Evolutionary conservation across 805 yeast genomes (phyloP), one percentile per base, ranked within the genome.

Genomic region (Pichia phayaonensis): DNA sequence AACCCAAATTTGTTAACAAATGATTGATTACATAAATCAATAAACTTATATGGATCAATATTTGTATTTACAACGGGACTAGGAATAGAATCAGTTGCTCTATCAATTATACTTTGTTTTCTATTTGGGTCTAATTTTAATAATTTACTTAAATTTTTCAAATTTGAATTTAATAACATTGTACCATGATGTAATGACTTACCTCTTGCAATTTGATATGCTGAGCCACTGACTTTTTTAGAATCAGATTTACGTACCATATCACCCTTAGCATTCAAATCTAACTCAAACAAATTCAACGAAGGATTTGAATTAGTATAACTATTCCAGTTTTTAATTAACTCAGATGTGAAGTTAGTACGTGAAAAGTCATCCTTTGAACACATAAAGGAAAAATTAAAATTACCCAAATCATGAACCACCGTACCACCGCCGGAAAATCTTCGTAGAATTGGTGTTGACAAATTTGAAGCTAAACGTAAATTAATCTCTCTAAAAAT

Each of bases 401-500:
- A 81, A 60, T 94, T 94, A 0, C 97, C 96, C 6, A 73, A 56
- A 65, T 92, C 99, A 64, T 94, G 99, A 12, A 90, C 96, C 1
- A 94, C 99, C 0, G 97, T 81, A 0, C 99, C 99, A 2, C 99
- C 99, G 0, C 99, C 99, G 10, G 94, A 83, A 45, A 77, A 71
- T 50, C 99, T 72, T 57, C 99, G 72, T 7, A 94, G 62, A 8
- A 90, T 61, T 0, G 95, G 92, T 24, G 87, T 73, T 3, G 70
- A 70, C 4, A 77, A 64, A 0, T 70, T 56, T 4, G 73, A 68
- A 6, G 86, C 68, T 15, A 79, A 60, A 0, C 79, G 74, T 2
- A 94, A 50, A 59, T 87, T 86, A 40, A 82, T 75, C 63, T 94
- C 99, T 52, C 81, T 79, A 88, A 92, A 92, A 2, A 97, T 95